Conservation (phyloP, 495 filamentous ascomycete species). For the Talaromyces ruber region DNA sequence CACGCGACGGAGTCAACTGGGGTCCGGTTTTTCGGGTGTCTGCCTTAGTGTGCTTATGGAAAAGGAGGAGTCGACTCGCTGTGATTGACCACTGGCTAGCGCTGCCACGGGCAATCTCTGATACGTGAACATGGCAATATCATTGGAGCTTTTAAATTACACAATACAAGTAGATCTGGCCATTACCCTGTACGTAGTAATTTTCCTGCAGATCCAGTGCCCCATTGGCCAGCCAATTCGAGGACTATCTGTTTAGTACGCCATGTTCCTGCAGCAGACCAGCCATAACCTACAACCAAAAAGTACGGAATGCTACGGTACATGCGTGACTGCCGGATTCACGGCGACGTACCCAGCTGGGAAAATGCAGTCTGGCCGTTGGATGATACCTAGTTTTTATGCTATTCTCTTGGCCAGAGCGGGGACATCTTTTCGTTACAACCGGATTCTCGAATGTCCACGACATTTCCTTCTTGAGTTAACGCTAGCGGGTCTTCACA, state of each 20-base stretch:
- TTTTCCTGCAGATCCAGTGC: neutral
- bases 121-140: neutral
- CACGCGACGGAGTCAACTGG: constrained; percentile 1
- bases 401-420: neutral
- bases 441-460: constrained; percentile 5
- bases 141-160: neutral
- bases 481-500: neutral
- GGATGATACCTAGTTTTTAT: neutral
- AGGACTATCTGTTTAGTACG: neutral
- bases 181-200: neutral
- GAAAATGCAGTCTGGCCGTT: neutral
- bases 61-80: neutral
- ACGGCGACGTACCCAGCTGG: neutral
- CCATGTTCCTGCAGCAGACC: constrained; percentile 6
- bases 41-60: neutral
- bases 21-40: constrained; percentile 1
- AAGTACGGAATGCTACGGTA: neutral
- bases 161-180: neutral
- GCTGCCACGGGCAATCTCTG: neutral
- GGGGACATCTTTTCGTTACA: neutral
- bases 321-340: neutral
- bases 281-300: neutral
- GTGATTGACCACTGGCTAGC: neutral
- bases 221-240: neutral
- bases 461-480: constrained; percentile 4